phyloP scores from a whole-genome alignment of 2,329 filamentous ascomycete species.

The Calonectria hongkongensis region DNA sequence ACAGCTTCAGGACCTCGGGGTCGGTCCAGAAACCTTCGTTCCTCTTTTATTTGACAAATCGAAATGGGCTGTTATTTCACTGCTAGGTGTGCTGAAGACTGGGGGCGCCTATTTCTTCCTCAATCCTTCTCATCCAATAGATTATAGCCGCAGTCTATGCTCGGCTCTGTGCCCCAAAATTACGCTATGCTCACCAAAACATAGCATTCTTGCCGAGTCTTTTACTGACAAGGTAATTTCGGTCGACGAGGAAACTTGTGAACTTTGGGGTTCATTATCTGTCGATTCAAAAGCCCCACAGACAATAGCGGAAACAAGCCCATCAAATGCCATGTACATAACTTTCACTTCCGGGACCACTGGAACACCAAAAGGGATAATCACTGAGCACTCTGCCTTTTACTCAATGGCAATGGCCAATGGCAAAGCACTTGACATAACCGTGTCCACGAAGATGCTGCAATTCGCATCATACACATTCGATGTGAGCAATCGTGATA shows the following conservation, averaged over 20 bases:
- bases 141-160: constrained; percentile 6
- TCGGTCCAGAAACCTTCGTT: constrained; percentile 2
- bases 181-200: not conserved
- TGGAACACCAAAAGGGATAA: constrained; percentile 3
- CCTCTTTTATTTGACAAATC: constrained; percentile 15
- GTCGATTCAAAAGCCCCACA: no score
- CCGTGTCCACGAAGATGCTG: constrained; percentile 7
- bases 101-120: constrained; percentile 21
- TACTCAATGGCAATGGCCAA: constrained; percentile 23
- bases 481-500: constrained; percentile 26
- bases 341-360: constrained; percentile 14
- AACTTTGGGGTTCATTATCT: constrained; percentile 1
- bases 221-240: not conserved
- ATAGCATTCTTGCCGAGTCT: not conserved
- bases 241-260: not conserved
- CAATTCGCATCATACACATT: constrained; percentile 30
- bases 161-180: not conserved
- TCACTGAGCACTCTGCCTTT: constrained; percentile 24
- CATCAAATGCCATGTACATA: constrained; percentile 14
- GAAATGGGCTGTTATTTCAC: constrained; percentile 6
- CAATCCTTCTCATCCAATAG: constrained; percentile 7
- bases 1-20: not conserved
- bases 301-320: not conserved
- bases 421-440: not conserved
- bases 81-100: constrained; percentile 20